Evolutionary conservation across 306 rosid species (phyloP), one percentile per base, ranked within the genome.

Genomic region (Malus asiatica): DNA sequence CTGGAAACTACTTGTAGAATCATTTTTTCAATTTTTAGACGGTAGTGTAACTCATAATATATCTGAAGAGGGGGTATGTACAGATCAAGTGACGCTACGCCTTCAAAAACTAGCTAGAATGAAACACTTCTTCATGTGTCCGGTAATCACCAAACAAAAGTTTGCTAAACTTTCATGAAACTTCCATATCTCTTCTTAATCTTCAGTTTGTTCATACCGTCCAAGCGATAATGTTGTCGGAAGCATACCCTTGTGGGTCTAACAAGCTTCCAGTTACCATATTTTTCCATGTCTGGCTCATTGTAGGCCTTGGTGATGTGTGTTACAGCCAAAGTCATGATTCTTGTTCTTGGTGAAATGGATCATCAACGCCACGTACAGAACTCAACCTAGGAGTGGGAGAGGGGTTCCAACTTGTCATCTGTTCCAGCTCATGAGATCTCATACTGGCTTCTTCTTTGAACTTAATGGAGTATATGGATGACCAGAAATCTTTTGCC

Each of bases 301-400:
- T 18, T 5, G 55, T 48, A 48, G 8, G 20, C 55, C 80, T 62
- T 80, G 81, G 70, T 81, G 86, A 4, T 79, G 76, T 79, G 74
- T 73, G 22, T 77, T 59, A 40, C 70, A 53, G 78, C 82, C 86
- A 22, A 81, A 88, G 79, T 83, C 85, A 88, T 75, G 87, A 83
- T 27, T 92, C 97, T 76, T 92, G 97, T 82, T 88, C 89, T 73
- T 90, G 97, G 82, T 90, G 90, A 80, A 92, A 95, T 70, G 99
- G 99, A 66, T 95, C 97, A 68, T 95, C 97, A 30, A 82, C 46
- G 55, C 96, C 93, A 27, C 78, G 91, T 55, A 92, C 97, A 52
- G 93, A 86, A 84, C 99, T 95, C 87, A 88, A 75, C 84, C 99
- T 84, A 22, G 99, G 93, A 74, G 97, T 85, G 38, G 97, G 96